Base-by-base conservation (phyloP, 1,139 yeast species). In the Protomyces inouyei region DNA sequence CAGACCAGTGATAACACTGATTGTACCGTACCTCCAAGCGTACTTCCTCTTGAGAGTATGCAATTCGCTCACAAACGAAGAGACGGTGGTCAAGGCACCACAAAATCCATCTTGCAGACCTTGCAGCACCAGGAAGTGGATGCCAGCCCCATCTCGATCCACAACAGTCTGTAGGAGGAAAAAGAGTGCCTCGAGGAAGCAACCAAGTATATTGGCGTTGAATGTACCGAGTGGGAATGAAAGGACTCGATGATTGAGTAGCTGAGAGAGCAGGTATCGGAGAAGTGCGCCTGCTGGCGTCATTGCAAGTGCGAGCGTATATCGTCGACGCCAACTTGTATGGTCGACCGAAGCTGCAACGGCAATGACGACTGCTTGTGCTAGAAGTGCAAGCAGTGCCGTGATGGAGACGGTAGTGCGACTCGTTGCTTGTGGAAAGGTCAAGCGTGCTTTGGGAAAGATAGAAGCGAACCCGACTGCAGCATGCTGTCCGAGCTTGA, bases 171-270 rank as follows among this genome's bases (percentile, higher is more conserved):
- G 76, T 5, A 88, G 68, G 1, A 90, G 66, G 1, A 79, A 77
- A 46, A 87, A 74, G 0, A 86, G 74, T 0, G 86, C 83, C n/a
- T 88, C 73, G 0, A 89, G 57, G 0, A 80, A 56, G 0, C 86
- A 79, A 0, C 91, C 96, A 0, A 77, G 23, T 1, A 83, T 69
- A 72, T 92, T 92, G 4, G 87, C 91, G 0, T 79, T 56, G 67
- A 86, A 87, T 0, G 98, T 92, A 0, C 98, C 98, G 61, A 80
- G 40, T 12, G 89, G 91, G 74, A 86, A 87, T 35, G 70, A 68
- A 35, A 71, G 72, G 36, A 68, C 65, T 45, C 69, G 71, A 0
- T 78, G 73, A 70, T 86, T 87, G 37, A 85, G 74, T 63, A 73
- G 70, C 61, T 79, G 79, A 10, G 89, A 78, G 4, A 85, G 70